These are phyloP conservation scores for Umbelopsis sp. DNA, from an alignment of 192 early-diverging fungal species.

Conservation along the genomic window DNA sequence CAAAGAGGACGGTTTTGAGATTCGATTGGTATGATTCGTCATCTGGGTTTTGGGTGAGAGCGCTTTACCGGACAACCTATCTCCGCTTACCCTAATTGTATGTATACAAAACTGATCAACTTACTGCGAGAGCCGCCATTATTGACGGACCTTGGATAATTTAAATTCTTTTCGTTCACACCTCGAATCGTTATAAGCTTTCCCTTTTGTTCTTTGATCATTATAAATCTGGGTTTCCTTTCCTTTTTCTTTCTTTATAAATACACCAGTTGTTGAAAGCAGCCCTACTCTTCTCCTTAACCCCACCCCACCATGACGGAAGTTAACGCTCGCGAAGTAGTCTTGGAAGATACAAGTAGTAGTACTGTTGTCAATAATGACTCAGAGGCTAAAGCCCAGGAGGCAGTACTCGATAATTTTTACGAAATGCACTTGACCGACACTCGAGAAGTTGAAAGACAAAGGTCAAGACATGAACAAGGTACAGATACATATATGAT, in stretches of 20 bases:
- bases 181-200: too few species aligned
- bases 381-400: not conserved
- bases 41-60: too few species aligned
- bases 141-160: too few species aligned
- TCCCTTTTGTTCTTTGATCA: too few species aligned
- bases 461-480: too few species aligned
- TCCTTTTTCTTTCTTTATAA: not conserved
- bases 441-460: not conserved
- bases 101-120: too few species aligned
- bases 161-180: too few species aligned
- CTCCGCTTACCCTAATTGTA: not conserved
- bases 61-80: too few species aligned
- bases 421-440: slow-evolving; percentile 9
- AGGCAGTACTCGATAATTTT: not conserved
- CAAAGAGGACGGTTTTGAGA: too few species aligned
- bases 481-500: too few species aligned
- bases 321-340: not conserved
- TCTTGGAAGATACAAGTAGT: not conserved
- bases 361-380: slow-evolving; percentile 2
- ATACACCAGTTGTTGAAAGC: not conserved
- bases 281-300: not conserved
- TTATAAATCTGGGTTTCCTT: too few species aligned
- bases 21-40: too few species aligned
- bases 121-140: not conserved
- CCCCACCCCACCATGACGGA: not conserved